phyloP scores from a whole-genome alignment of 2,329 filamentous ascomycete species.

The Sordariomycetes sp. region DNA sequence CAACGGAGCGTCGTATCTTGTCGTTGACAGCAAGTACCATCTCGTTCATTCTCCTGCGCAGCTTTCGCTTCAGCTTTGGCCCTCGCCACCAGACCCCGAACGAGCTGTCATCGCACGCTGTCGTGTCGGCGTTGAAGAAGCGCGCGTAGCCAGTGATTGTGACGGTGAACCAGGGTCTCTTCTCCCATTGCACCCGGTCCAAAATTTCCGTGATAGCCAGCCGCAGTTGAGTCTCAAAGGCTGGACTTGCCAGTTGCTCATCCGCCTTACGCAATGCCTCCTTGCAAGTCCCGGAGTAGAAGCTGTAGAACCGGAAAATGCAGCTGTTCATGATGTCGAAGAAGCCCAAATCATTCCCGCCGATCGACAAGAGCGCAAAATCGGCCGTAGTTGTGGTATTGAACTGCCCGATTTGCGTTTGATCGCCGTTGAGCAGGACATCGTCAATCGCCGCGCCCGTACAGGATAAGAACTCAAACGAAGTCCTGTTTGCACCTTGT shows the following conservation, averaged over 20 bases:
- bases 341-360: constrained; percentile 40
- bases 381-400: constrained; percentile 25
- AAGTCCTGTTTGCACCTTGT: constrained; percentile 14
- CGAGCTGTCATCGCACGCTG: constrained; percentile 31
- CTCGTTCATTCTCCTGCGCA: constrained; percentile 31
- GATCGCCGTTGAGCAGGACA: constrained; percentile 22
- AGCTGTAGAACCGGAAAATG: constrained; percentile 39
- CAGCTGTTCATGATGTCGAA: constrained; percentile 40
- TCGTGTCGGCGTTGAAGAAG: constrained; percentile 36
- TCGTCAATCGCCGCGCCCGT: constrained; percentile 33
- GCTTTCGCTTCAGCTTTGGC: constrained; percentile 26
- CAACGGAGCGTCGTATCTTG: constrained; percentile 25
- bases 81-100: constrained; percentile 36
- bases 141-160: constrained; percentile 37
- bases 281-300: constrained; percentile 36
- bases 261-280: constrained; percentile 25
- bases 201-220: constrained; percentile 32
- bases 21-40: constrained; percentile 31
- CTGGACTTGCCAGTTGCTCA: constrained; percentile 19
- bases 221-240: constrained; percentile 28
- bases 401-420: constrained; percentile 31
- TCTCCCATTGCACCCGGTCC: constrained; percentile 33
- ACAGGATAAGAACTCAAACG: constrained; percentile 36
- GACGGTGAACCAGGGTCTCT: constrained; percentile 29
- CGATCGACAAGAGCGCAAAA: constrained; percentile 36